Evolutionary conservation across 495 filamentous ascomycete genomes (phyloP), one percentile per base, ranked within the genome.

Genomic region (Annulohypoxylon moriforme): DNA sequence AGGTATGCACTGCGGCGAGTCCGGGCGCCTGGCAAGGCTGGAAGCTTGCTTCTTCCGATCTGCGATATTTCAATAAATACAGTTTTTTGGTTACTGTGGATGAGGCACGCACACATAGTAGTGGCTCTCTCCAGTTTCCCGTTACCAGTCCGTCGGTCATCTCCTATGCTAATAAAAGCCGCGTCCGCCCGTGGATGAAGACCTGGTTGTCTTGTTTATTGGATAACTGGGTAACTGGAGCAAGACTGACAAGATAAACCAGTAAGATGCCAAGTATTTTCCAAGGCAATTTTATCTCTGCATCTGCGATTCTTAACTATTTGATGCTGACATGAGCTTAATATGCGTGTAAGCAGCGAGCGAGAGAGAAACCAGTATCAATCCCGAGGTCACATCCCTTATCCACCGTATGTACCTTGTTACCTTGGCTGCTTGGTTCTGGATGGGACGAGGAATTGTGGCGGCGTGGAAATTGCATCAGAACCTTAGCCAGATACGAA

Each of bases 101-200:
- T 29, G n/a, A 40, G 36, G n/a, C n/a, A n/a, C n/a, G n/a, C n/a
- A n/a, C n/a, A n/a, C n/a, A n/a, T n/a, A n/a, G 46, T 40, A 58
- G 55, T 40, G 55, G 55, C 22, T 27, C 38, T 46, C 58, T 59
- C 52, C 46, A 29, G 34, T 47, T 64, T 68, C 56, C 64, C 49
- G 55, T 44, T 65, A 65, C 70, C 65, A 73, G 31, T 44, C 9
- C 65, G 38, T 69, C 69, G 69, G 69, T 68, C 64, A 68, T 72
- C 59, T 72, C 69, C 64, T 64, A 16, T 50, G 27, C 49, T 58
- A 60, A 66, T 71, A 63, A 66, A 55, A 70, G 56, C 25, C 25
- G 27, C 27, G 33, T 44, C 11, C 14, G 67, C 13, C 69, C 63
- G 31, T 67, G 63, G 63, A 10, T 24, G 52, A 49, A 42, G 27